Base-by-base conservation (phyloP, 148 eudicot genomes). In the Vaccinium myrtillus region DNA sequence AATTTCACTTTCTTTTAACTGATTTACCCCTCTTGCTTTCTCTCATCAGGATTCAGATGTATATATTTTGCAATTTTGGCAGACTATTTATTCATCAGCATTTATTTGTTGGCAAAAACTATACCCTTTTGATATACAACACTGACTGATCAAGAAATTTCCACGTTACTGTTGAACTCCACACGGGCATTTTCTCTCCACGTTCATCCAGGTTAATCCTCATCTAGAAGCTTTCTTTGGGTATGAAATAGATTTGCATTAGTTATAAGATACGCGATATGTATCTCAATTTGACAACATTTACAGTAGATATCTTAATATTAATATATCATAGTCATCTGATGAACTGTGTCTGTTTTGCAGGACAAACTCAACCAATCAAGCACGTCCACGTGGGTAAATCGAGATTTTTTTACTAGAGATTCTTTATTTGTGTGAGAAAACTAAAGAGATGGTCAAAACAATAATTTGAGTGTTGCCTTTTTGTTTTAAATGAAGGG, bases 31-130 rank as follows among this genome's bases (percentile, higher is more conserved):
- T 83, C 6, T 43, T 43, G 46, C 71, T 11, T 78, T 46, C 71
- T 83, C 86, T 83, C 49, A 27, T 51, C 96, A 92, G 94, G 91
- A 43, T 43, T 43, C 46, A 43, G 46, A 5, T 90, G 92, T 90
- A 91, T 23, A 87, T 88, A 79, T 43, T 75, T 63, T 43, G 84
- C 85, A 84, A 77, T 85, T 88, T 86, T 86, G 88, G 73, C 82
- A 8, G 76, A 85, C 85, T 88, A 82, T 84, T 89, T 81, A 81
- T 67, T 67, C 58, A 74, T 63, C 78, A 51, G 7, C 73, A 67
- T 67, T 67, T 23, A 67, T 23, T 67, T 67, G 73, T 67, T 67
- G 1, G 36, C 73, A 67, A 65, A 23, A 32, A 23, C 73, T 0
- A 25, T 25, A 11, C 15, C 73, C 4, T 27, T 67, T 77, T 71